Base-by-base conservation (phyloP, 768 basidiomycete genomes). In the Pleurotus tuoliensis region DNA sequence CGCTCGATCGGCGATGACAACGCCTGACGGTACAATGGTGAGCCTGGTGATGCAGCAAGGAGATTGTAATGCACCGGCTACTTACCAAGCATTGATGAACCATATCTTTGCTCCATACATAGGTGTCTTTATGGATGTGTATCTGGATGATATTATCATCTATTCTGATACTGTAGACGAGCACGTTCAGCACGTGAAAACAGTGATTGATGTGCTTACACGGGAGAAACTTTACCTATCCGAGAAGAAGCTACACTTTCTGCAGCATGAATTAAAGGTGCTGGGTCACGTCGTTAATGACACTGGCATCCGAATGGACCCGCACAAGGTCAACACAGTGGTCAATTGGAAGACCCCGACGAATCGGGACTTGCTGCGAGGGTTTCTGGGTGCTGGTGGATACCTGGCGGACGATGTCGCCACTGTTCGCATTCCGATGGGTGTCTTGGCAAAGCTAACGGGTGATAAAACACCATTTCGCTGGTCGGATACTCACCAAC, bases 351-450 rank as follows among this genome's bases (percentile, higher is more conserved):
- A 58, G 7, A 27, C 27, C 4, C 27, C 27, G 27, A 27, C 27
- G 5, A 27, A 27, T 7, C 27, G 27, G 4, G 27, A 27, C 7
- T 27, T 27, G 27, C 27, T 27, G 4, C 7, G 27, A 5, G 27
- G 27, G 27, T 27, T 27, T 7, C 7, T 27, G 27, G 27, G 27
- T 5, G 27, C 27, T 5, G 27, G 66, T 63, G 46, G 16, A 2
- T 47, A 18, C 22, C 58, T 79, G 0, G 73, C 76, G 0, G 66
- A 69, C 45, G 73, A 75, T 22, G 61, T 71, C 1, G 57, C 61
- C 0, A 58, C 59, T 0, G 58, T 79, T 1, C 62, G 71, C 0
- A 71, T 77, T 2, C 75, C 75, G 2, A 75, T 79, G 71, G 71
- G 66, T 1, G 53, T 72, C 0, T 59, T 79, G 0, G 57, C 56